Base-by-base conservation (phyloP, 192 early-diverging fungal species). In the Rhizoclosmatium globosum region DNA sequence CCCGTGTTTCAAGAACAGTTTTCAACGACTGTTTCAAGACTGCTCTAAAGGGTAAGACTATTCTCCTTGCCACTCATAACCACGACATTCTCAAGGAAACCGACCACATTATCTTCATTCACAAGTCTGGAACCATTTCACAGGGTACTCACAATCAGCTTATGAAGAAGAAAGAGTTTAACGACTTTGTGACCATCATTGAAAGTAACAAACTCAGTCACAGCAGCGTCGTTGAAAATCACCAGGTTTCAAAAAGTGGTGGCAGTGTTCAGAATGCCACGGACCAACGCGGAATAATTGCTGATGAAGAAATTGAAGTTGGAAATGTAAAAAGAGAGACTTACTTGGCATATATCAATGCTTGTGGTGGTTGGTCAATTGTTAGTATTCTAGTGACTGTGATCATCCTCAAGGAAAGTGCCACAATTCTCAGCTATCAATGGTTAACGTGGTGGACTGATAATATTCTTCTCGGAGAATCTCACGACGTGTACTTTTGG, bases 1-100 rank as follows among this genome's bases (percentile, higher is more conserved):
- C 85, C 9, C 79, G 83, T 45, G 87, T 88, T 42, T 81, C 88
- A 53, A 39, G 61, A 21, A 83, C 88, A 57, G 85, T 94, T 21
- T 90, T 97, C 87, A 81, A 92, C 65, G 78, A 83, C 23, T 91
- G 88, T 64, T 90, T 94, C 73, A 83, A 87, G 2, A 53, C 47
- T 39, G 4, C 74, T 95, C 70, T 91, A 93, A 15, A 95, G 94
- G 0, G 92, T 95, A 62, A 66, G 23, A 76, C 74, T 0, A 44
- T 62, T 46, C 13, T 76, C 2, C 43, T 76, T 3, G 64, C 74
- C 2, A 76, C 74, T 0, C 74, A 76, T 47, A 76, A 76, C 44
- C 74, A 66, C 23, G 74, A 76, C 23, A 31, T 76, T 46, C 61
- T 76, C 9, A 50, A 62, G 17, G 53, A 76, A 48, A 47, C 61